These are phyloP conservation scores for Termitomyces bulborhizus DNA, from an alignment of 768 basidiomycete genomes.

Conservation along the genomic window DNA sequence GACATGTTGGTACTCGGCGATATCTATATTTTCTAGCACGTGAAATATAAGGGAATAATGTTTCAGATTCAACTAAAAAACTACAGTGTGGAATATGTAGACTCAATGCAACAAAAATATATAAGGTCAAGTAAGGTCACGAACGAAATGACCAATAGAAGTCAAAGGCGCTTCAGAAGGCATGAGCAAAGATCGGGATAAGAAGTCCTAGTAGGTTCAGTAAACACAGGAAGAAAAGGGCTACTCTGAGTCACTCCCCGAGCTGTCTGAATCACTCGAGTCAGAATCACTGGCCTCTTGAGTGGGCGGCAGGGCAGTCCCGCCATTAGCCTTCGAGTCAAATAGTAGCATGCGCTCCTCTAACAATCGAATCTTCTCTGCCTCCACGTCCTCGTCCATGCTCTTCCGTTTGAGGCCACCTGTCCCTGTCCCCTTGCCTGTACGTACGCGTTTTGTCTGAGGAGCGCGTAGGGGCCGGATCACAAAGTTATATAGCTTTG, in stretches of 20 bases:
- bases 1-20: not conserved
- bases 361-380: constrained; percentile 87
- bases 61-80: constrained; percentile 33
- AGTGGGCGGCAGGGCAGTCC: constrained; percentile 27
- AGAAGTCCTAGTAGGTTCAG: constrained; percentile 13
- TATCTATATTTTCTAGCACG: constrained; percentile 1
- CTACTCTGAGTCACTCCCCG: constrained; percentile 82
- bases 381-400: constrained; percentile 96
- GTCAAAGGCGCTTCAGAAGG: constrained; percentile 2
- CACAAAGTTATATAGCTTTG: constrained; percentile 94
- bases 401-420: constrained; percentile 91
- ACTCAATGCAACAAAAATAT: constrained; percentile 36
- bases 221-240: constrained; percentile 15
- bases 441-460: constrained; percentile 55
- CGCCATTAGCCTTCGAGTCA: constrained; percentile 47
- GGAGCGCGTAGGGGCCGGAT: constrained; percentile 70
- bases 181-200: constrained; percentile 7
- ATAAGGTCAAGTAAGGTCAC: constrained; percentile 13
- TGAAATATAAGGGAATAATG: constrained; percentile 11
- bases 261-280: constrained; percentile 74
- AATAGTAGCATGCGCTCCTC: constrained; percentile 87
- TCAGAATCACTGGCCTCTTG: constrained; percentile 70
- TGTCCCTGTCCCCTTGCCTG: constrained; percentile 77
- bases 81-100: constrained; percentile 36
- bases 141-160: constrained; percentile 9